Base-by-base conservation (phyloP, 805 yeast genomes). In the Starmerella sp. region DNA sequence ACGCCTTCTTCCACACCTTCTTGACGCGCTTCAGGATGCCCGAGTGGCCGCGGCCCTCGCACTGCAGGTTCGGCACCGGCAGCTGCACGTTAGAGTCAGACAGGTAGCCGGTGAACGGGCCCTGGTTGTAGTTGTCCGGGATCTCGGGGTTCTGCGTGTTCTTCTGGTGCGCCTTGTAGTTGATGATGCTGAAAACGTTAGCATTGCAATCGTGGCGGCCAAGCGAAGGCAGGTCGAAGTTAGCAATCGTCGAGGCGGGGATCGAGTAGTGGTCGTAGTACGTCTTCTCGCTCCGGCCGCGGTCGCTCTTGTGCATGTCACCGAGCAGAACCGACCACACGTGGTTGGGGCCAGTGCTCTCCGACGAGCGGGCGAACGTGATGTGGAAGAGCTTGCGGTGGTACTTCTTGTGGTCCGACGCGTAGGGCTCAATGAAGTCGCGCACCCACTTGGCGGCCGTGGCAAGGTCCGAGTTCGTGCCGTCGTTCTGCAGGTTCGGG, bases 401-500 rank as follows among this genome's bases (percentile, higher is more conserved):
- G 70, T 75, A 74, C 32, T 66, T 63, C 69, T 76, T 75, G 58
- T 67, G 59, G 38, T 55, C 58, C 22, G 30, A 2, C 49, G 62
- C 43, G 62, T 74, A 66, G 45, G 79, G 79, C 53, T 65, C 67
- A 54, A 77, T 62, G 71, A 76, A 76, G 54, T 66, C 57, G 54
- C 71, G 71, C 38, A 76, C 62, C 81, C 81, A 77, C 52, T 60
- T 56, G 41, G 77, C 77, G 28, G 80, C 74, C 50, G 72, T 69
- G 53, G 69, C 71, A 53, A 77, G 72, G 61, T 71, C 75, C 43
- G 76, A 60, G 66, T 75, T 78, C 58, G 77, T 78, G 47, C 79
- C 81, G 64, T 77, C 80, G 66, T 76, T 70, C 56, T 77, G 68
- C 76, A 76, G 73, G 69, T 77, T 77, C 55, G 81, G 81, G 44